phyloP scores from a whole-genome alignment of 2,329 filamentous ascomycete species.

The Lachnellula hyalina region DNA sequence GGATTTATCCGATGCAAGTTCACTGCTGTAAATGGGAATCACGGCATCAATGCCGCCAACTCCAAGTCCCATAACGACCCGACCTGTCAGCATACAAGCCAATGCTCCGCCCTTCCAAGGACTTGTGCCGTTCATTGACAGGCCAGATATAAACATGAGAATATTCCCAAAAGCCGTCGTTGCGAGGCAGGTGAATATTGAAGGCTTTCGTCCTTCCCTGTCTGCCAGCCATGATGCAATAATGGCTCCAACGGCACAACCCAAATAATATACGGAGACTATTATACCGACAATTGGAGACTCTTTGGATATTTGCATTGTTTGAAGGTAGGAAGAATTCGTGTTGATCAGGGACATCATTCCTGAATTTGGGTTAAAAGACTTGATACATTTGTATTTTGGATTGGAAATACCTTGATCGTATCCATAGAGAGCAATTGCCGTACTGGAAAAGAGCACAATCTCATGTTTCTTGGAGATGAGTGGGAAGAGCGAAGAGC shows the following conservation, averaged over 20 bases:
- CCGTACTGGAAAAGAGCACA: slow-evolving; percentile 35
- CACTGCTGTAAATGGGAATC: slow-evolving; percentile 54
- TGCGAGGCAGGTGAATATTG: slow-evolving; percentile 50
- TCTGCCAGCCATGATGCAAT: slow-evolving; percentile 52
- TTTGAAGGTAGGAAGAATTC: slow-evolving; percentile 44
- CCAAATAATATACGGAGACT: slow-evolving; percentile 57
- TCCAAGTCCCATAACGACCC: slow-evolving; percentile 49
- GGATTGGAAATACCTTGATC: slow-evolving; percentile 55
- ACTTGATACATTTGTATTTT: neutral
- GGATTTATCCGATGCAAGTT: slow-evolving; percentile 50
- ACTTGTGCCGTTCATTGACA: slow-evolving; percentile 37
- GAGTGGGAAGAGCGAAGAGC: slow-evolving; percentile 21
- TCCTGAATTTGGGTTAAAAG: slow-evolving; percentile 9
- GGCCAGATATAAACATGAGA: slow-evolving; percentile 54
- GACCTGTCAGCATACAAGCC: slow-evolving; percentile 30
- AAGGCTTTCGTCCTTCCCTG: slow-evolving; percentile 46
- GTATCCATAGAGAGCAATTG: slow-evolving; percentile 68
- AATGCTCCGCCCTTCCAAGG: slow-evolving; percentile 44
- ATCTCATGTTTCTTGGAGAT: slow-evolving; percentile 34
- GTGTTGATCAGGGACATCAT: slow-evolving; percentile 75
- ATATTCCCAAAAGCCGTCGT: slow-evolving; percentile 51
- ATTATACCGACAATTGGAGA: slow-evolving; percentile 52
- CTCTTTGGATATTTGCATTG: slow-evolving; percentile 48
- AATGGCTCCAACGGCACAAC: slow-evolving; percentile 53
- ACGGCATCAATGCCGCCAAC: slow-evolving; percentile 57